Evolutionary conservation across 306 rosid species (phyloP), one percentile per base, ranked within the genome.

Genomic region (Vigna mungo): DNA sequence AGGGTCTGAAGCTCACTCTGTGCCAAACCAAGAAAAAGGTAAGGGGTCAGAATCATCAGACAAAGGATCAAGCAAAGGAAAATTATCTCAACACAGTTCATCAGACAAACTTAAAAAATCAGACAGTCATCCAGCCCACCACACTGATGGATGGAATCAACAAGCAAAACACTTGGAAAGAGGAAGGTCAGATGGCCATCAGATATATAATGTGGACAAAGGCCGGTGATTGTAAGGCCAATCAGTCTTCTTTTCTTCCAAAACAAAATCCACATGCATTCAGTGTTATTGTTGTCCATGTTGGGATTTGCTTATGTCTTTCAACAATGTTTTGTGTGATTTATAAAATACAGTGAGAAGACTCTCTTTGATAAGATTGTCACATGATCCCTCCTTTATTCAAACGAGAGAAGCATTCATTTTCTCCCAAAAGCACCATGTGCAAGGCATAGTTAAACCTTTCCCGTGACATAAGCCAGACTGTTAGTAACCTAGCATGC

Each of bases 161-260:
- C 71, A 41, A 43, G 81, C 74, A 7, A 76, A 58, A 23, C 77
- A 36, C 71, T 73, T 82, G 78, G 96, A 86, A 72, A 89, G 90
- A 87, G 96, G 91, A 81, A 84, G 63, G 51, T 86, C 92, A 52
- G 93, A 94, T 9, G 83, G 84, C 52, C 86, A 80, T 74, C 56
- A 76, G 74, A 71, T 84, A 58, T 32, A 49, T 68, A 66, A 81
- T 44, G 81, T 71, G 64, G 93, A 89, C 37, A 80, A 87, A 68
- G 90, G 89, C 76, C 86, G 60, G 70, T 80, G 86, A 76, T 68
- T 21, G 13, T 76, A 68, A 71, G 49, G 80, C 75, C 82, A 67
- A 11, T 12, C 1, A 44, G 43, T 34, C 80, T 72, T 78, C 41
- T 16, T 36, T 34, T 39, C 18, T 37, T 74, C 51, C 83, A 54